Percentiles rank a stretch among this genome's conserved stretches.
phyloP scores from a whole-genome alignment of 1,139 yeast genomes.

The Hyphopichia wangnamkhiaoensis region DNA sequence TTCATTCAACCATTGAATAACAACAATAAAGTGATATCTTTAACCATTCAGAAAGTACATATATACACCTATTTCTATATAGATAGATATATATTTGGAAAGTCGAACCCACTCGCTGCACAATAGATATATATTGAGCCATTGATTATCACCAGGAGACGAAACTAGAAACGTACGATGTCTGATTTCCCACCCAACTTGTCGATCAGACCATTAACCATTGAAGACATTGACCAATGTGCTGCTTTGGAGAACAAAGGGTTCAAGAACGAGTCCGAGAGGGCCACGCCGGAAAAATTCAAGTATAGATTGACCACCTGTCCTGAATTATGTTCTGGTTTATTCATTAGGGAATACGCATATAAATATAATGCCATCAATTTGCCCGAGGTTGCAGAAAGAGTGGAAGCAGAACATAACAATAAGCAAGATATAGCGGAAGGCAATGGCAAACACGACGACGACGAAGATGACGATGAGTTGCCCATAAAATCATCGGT shows the following conservation, averaged over 20 bases:
- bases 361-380: constrained; percentile 45
- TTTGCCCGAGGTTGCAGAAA: constrained; percentile 44
- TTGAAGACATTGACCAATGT: constrained; percentile 67
- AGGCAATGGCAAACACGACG: constrained; percentile 22
- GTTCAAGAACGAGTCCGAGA: constrained; percentile 64
- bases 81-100: too few species aligned
- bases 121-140: too few species aligned
- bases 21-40: too few species aligned
- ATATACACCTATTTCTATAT: too few species aligned
- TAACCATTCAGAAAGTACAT: too few species aligned
- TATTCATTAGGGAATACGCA: constrained; percentile 71
- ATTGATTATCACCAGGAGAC: too few species aligned
- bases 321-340: constrained; percentile 89
- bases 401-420: constrained; percentile 26
- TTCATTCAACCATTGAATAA: too few species aligned
- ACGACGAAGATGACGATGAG: constrained; percentile 35
- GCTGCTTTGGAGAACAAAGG: constrained; percentile 65
- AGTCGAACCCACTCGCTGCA: too few species aligned
- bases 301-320: constrained; percentile 73
- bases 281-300: constrained; percentile 65
- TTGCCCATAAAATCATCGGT: constrained; percentile 54
- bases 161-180: too few species aligned
- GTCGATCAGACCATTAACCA: constrained; percentile 78
- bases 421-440: constrained; percentile 16
- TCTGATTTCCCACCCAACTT: constrained; percentile 56